A percentile compares a stretch with the other conserved stretches of the same genome.
Evolutionary conservation across 1,284 basidiomycete species (phyloP).

Genomic region (Naganishia cerealis): DNA sequence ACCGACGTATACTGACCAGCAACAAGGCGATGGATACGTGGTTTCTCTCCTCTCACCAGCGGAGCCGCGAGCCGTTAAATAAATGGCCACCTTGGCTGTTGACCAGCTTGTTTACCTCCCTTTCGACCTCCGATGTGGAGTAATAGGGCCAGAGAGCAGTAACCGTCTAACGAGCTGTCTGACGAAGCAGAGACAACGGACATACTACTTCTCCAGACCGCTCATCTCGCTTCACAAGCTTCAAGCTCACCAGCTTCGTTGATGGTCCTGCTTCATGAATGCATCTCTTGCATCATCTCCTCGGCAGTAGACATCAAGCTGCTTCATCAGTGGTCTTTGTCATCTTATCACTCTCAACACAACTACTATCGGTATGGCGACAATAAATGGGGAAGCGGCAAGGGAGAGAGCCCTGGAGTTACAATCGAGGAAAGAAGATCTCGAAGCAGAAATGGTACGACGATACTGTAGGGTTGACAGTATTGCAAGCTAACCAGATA

Average conservation of each 20-base stretch:
- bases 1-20: too few species aligned
- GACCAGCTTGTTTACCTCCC: too few species aligned
- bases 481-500: not conserved
- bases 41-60: too few species aligned
- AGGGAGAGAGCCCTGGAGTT: conserved; percentile 49
- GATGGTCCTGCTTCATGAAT: not conserved
- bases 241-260: too few species aligned
- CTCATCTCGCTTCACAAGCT: too few species aligned
- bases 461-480: not conserved
- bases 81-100: too few species aligned
- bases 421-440: conserved; percentile 51
- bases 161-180: not conserved
- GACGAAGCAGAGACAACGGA: conserved; percentile 6
- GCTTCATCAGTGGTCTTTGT: not conserved
- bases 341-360: not conserved
- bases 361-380: not conserved
- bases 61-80: too few species aligned
- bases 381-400: conserved; percentile 17
- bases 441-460: conserved; percentile 50
- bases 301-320: too few species aligned
- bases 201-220: not conserved
- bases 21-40: too few species aligned
- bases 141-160: too few species aligned
- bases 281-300: too few species aligned
- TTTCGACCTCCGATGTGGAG: too few species aligned